A percentile compares a stretch with the other conserved stretches of the same genome.
Evolutionary conservation across 306 rosid genomes (phyloP).

Genomic region (Castanea mollissima): DNA sequence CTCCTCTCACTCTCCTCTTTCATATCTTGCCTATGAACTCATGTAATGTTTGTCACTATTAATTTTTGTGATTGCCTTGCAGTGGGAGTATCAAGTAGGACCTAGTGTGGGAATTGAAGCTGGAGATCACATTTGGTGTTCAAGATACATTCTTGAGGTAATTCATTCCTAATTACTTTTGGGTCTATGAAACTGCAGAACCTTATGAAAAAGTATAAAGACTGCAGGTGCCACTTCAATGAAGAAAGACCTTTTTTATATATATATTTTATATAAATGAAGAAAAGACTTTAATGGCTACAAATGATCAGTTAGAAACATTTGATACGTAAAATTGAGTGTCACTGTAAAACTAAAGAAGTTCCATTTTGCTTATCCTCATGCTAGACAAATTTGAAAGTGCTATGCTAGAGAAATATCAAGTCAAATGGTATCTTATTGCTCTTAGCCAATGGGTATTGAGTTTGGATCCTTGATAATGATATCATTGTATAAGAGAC

Average conservation of each 20-base stretch:
- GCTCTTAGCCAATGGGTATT: background rate
- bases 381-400: background rate
- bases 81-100: slow-evolving; percentile 99
- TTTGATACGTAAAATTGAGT: background rate
- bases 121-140: slow-evolving; percentile 84
- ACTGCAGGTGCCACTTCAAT: background rate
- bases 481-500: background rate
- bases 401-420: background rate
- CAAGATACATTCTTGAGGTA: slow-evolving; percentile 98
- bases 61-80: slow-evolving; percentile 28
- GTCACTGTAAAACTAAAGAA: background rate
- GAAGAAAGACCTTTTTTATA: background rate
- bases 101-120: slow-evolving; percentile 99
- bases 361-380: background rate
- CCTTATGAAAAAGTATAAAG: background rate
- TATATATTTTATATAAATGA: too few species aligned
- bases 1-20: slow-evolving; percentile 21
- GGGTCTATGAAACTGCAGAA: background rate
- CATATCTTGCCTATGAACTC: slow-evolving; percentile 19
- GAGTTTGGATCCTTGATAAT: background rate
- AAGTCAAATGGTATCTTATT: background rate
- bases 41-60: slow-evolving; percentile 15
- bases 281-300: background rate
- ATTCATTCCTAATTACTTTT: slow-evolving; percentile 31
- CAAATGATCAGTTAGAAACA: background rate